Conservation (phyloP, 768 basidiomycete genomes). For the Termitomyces sp. region DNA sequence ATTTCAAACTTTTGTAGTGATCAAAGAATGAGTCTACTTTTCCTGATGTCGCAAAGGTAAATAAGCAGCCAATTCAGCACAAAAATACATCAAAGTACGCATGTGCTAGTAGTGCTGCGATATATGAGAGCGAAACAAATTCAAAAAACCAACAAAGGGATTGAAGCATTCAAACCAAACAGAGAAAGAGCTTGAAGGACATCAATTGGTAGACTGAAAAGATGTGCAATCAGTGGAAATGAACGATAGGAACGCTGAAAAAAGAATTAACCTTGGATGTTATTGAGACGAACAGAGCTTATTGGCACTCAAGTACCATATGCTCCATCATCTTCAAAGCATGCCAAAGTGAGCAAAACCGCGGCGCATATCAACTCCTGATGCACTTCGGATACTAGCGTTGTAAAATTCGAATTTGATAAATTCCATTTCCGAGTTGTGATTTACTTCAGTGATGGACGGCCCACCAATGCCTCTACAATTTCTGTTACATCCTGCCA, state of each 20-base stretch:
- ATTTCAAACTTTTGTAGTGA: too few species aligned
- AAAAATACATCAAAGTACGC: background rate
- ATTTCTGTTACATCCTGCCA: conserved; percentile 74
- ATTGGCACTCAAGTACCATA: too few species aligned
- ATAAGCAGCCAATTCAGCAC: background rate
- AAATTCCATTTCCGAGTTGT: conserved; percentile 17
- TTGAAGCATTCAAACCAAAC: background rate
- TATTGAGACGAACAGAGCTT: too few species aligned
- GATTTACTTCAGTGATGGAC: conserved; percentile 53
- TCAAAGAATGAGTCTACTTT: too few species aligned
- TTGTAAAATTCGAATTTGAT: too few species aligned
- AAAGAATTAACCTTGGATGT: background rate
- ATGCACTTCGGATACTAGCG: too few species aligned
- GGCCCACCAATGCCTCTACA: conserved; percentile 72
- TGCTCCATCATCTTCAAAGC: too few species aligned
- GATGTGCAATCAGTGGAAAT: background rate
- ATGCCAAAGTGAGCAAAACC: too few species aligned
- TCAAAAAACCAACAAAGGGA: background rate
- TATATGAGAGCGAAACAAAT: background rate
- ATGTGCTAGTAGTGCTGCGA: too few species aligned
- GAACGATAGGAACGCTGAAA: background rate
- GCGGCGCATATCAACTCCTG: too few species aligned
- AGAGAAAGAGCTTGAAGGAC: background rate
- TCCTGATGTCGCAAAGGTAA: too few species aligned
- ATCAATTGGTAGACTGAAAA: background rate